A percentile compares a stretch with the other conserved stretches of the same genome.
Evolutionary conservation across 495 filamentous ascomycete species (phyloP).

Genomic region (Usnea hakonensis): DNA sequence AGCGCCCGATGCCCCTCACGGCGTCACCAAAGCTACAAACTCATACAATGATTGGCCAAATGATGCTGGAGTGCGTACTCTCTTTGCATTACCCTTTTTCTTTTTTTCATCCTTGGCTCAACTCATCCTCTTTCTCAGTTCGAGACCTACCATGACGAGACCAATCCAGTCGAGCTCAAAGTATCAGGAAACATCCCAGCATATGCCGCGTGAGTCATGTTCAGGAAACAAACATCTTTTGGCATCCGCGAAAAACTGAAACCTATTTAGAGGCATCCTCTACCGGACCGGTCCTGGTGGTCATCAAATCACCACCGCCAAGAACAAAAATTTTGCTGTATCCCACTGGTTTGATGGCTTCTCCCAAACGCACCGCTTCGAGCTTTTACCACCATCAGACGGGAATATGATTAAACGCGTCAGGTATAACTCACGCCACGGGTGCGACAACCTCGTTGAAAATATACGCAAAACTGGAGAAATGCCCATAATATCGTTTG

Average conservation of each 20-base stretch:
- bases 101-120: not conserved
- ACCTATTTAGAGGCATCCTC: conserved; percentile 41
- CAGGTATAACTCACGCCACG: conserved; percentile 59
- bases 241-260: not conserved
- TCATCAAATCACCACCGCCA: conserved; percentile 47
- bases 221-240: not conserved
- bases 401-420: conserved; percentile 36
- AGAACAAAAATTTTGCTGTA: conserved; percentile 46
- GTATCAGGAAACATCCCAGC: conserved; percentile 44
- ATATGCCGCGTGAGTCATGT: conserved; percentile 34
- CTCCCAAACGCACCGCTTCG: conserved; percentile 65
- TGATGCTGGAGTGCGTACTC: conserved; percentile 25
- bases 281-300: conserved; percentile 67
- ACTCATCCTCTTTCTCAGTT: conserved; percentile 33
- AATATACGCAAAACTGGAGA: conserved; percentile 15
- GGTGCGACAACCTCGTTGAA: conserved; percentile 15
- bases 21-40: not conserved
- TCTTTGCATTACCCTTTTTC: not conserved
- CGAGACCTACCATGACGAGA: conserved; percentile 43
- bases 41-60: conserved; percentile 32
- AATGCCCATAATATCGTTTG: conserved; percentile 13
- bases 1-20: conserved; percentile 6
- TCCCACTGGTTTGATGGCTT: conserved; percentile 80
- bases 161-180: conserved; percentile 39
- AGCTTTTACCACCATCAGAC: conserved; percentile 41